Evolutionary conservation across 2,329 filamentous ascomycete species (phyloP).

Genomic region (Leptographium wingfieldii): DNA sequence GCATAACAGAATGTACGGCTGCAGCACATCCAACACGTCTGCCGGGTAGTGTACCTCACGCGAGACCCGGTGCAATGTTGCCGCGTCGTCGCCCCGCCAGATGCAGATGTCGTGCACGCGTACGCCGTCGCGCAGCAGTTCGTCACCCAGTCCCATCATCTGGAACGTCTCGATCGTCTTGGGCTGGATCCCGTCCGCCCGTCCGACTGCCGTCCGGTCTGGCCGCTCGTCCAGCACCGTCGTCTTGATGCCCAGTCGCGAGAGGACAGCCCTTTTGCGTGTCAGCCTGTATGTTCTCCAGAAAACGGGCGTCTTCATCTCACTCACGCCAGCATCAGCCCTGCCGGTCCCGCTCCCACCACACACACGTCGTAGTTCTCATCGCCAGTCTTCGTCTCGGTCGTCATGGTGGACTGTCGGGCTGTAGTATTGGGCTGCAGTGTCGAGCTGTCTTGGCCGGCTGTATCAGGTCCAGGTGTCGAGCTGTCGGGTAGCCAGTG

Average conservation of each 20-base stretch:
- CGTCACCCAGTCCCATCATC: constrained; percentile 56
- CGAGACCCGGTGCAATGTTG: constrained; percentile 26
- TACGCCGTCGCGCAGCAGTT: constrained; percentile 51
- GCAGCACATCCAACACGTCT: constrained; percentile 32
- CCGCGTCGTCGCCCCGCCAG: constrained; percentile 40
- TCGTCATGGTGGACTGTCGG: neutral
- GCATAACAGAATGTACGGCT: constrained; percentile 41
- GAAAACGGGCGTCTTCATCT: constrained; percentile 8
- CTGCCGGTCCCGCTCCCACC: constrained; percentile 18
- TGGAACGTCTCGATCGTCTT: constrained; percentile 67
- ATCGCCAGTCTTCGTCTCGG: neutral
- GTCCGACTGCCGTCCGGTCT: constrained; percentile 38
- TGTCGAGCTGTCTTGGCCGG: neutral
- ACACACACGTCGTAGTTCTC: constrained; percentile 13
- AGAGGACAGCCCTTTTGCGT: constrained; percentile 20
- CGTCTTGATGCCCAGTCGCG: constrained; percentile 43
- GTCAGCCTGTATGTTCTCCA: neutral
- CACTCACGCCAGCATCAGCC: constrained; percentile 24
- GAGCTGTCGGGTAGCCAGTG: too few relatives aligned
- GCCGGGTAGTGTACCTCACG: constrained; percentile 50
- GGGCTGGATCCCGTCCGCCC: constrained; percentile 61
- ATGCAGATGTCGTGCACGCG: constrained; percentile 64
- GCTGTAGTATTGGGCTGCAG: neutral
- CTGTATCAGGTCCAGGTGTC: too few relatives aligned
- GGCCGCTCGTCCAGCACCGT: constrained; percentile 45